Evolutionary conservation across 225 moss, liverwort and hornwort genomes (phyloP), one percentile per base, ranked within the genome.

Genomic region (Asterella californica): DNA sequence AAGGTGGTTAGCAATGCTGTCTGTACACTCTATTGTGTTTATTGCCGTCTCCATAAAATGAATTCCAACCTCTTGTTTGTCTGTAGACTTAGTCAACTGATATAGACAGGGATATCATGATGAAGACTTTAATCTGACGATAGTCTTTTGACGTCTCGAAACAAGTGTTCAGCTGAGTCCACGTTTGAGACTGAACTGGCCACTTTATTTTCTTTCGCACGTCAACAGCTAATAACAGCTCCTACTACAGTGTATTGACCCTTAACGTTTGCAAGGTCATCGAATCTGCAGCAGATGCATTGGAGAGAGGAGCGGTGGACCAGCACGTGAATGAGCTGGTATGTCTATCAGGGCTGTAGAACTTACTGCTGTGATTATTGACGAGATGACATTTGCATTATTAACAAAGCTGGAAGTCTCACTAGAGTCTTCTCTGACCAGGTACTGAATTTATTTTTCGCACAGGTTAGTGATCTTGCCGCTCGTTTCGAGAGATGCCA

Each of bases 241-340:
- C 30, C 9, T 70, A 12, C 2, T 17, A 18, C 52, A 48, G 42
- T 29, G 6, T 12, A 17, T 38, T 60, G 24, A 52, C 54, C 60
- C 78, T 87, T 87, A 75, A 72, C 67, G 10, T 15, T n/a, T 42
- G 59, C 17, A 62, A 93, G 95, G 86, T 85, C 54, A 91, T 96
- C 49, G 95, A 96, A 80, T 87, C 93, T 65, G 82, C 91, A 70
- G 91, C 87, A 54, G 93, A 94, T 81, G 90, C 92, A 52, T 90
- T 93, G 42, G 93, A 96, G 86, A 89, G 91, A 86, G 95, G 95
- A 86, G 91, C 88, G 15, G 86, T 87, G 83, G 92, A 94, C 76
- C 95, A 94, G 81, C 93, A 91, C 76, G 90, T 95, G 71, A 92
- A 94, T 80, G 90, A 89, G 14, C 84, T 91, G 83, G 94, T 92